Evolutionary conservation across 2,329 filamentous ascomycete species (phyloP).

Genomic region (Fusarium tanahbumbuense): DNA sequence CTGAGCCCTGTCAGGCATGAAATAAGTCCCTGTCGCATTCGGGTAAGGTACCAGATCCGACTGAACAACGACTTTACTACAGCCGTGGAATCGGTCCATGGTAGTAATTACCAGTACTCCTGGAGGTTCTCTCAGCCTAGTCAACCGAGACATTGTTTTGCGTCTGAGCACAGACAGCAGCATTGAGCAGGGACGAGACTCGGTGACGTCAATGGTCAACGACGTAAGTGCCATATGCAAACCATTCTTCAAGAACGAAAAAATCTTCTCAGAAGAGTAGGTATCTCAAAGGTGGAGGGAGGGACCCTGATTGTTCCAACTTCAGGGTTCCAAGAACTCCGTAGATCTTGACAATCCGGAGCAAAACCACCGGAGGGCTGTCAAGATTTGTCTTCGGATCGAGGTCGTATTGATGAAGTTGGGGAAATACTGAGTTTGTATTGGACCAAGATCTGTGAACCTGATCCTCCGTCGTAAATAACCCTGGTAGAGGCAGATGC

Average conservation of each 20-base stretch:
- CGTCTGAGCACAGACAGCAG: not conserved
- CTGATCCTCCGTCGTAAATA: slow-evolving; percentile 17
- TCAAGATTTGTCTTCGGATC: slow-evolving; percentile 5
- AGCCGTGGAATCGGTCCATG: not conserved
- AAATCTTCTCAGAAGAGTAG: not conserved
- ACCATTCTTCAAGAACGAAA: not conserved
- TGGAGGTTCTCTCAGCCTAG: not conserved
- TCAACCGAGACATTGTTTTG: slow-evolving; percentile 3
- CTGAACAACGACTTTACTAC: not conserved
- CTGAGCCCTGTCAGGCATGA: slow-evolving; percentile 8
- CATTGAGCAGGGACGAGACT: not conserved
- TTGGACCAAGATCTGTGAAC: slow-evolving; percentile 17
- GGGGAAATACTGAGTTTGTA: not conserved
- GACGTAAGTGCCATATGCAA: slow-evolving; percentile 9
- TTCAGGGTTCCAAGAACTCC: slow-evolving; percentile 21
- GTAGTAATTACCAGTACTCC: not conserved
- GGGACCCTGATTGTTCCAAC: slow-evolving; percentile 31
- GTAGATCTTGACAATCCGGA: slow-evolving; percentile 32
- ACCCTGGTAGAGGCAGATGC: slow-evolving; percentile 22
- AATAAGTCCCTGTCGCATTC: slow-evolving; percentile 5
- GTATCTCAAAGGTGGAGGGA: slow-evolving; percentile 22
- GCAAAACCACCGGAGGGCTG: slow-evolving; percentile 40
- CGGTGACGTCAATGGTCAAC: slow-evolving; percentile 28
- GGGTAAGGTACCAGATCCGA: slow-evolving; percentile 1
- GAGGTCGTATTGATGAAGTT: slow-evolving; percentile 15